Evolutionary conservation across 1,284 basidiomycete genomes (phyloP).

Genomic region (Rhodofomes roseus): DNA sequence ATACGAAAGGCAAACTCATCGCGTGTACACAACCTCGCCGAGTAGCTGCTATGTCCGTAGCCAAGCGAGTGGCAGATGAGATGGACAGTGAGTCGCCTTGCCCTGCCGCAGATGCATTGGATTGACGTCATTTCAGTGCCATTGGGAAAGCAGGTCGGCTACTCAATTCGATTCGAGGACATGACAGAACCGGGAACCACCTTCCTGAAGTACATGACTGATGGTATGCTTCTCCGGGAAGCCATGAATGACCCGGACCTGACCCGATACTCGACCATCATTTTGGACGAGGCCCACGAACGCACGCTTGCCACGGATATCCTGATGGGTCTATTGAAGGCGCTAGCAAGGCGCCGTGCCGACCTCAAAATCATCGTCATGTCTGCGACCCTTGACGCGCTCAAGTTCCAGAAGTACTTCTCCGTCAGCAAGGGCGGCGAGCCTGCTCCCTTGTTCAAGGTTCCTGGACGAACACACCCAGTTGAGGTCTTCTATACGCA

Average conservation of each 20-base stretch:
- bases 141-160: conserved; percentile 93
- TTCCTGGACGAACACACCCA: conserved; percentile 94
- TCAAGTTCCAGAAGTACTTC: conserved; percentile 98
- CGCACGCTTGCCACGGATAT: conserved; percentile 98
- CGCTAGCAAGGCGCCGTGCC: conserved; percentile 73
- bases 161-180: conserved; percentile 98
- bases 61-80: conserved; percentile 97
- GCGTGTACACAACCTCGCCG: conserved; percentile 97
- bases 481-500: conserved; percentile 97
- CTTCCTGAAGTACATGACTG: conserved; percentile 98
- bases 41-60: conserved; percentile 97
- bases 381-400: conserved; percentile 96
- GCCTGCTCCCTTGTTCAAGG: conserved; percentile 87
- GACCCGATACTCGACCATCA: conserved; percentile 91
- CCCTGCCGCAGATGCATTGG: background rate
- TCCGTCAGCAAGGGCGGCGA: conserved; percentile 45
- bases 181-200: conserved; percentile 91
- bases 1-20: conserved; percentile 85
- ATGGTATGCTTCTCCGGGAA: conserved; percentile 96
- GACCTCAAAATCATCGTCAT: conserved; percentile 99
- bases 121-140: conserved; percentile 49
- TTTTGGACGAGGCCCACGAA: conserved; percentile 99
- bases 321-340: conserved; percentile 88
- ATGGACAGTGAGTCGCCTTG: conserved; percentile 76
- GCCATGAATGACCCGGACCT: conserved; percentile 96